Conservation (phyloP, 345 rosid species). For the Populus pruinosa region DNA sequence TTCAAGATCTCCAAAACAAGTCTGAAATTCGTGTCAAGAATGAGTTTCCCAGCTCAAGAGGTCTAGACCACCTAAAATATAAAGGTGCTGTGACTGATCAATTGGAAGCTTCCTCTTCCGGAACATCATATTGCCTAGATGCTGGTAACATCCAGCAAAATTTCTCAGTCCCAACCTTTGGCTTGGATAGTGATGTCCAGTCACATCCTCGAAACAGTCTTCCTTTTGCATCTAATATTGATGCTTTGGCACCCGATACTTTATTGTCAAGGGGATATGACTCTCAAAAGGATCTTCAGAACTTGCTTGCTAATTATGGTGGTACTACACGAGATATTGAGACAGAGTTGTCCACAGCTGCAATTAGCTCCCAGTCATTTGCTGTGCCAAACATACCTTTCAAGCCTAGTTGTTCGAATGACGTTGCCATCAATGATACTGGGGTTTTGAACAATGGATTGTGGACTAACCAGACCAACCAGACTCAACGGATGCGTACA, state of each 20-base stretch:
- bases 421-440: conserved; percentile 65
- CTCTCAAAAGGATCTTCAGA: conserved; percentile 92
- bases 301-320: conserved; percentile 81
- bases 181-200: conserved; percentile 74
- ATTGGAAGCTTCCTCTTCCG: conserved; percentile 87
- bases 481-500: conserved; percentile 86
- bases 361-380: conserved; percentile 82
- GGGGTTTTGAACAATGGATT: conserved; percentile 73
- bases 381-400: conserved; percentile 77
- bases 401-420: conserved; percentile 71
- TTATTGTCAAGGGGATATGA: conserved; percentile 79
- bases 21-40: conserved; percentile 53
- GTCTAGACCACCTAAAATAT: conserved; percentile 56
- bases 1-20: conserved; percentile 69
- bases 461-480: conserved; percentile 83
- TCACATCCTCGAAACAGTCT: conserved; percentile 63
- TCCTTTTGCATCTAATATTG: conserved; percentile 58
- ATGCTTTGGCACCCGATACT: conserved; percentile 70
- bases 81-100: conserved; percentile 65
- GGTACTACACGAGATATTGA: conserved; percentile 73
- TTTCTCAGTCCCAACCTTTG: conserved; percentile 63
- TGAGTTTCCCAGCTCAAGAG: conserved; percentile 55
- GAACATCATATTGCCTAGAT: conserved; percentile 88
- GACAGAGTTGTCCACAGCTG: conserved; percentile 87
- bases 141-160: conserved; percentile 69